Evolutionary conservation across 2,329 filamentous ascomycete genomes (phyloP).

Genomic region (Didymella pinodella): DNA sequence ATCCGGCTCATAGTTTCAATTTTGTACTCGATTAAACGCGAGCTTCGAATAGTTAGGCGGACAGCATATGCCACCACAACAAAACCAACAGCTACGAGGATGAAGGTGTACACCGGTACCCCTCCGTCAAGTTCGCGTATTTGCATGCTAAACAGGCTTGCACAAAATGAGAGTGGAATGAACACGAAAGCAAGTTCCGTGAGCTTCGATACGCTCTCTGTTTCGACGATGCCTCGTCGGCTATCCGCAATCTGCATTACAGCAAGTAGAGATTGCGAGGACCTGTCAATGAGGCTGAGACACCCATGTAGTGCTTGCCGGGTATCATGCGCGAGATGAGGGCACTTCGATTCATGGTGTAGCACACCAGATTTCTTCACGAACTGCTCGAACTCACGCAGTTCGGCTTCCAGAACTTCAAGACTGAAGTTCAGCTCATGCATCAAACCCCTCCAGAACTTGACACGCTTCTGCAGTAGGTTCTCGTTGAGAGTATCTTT

Average conservation of each 20-base stretch:
- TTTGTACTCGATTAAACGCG: background rate
- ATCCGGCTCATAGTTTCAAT: too few species aligned
- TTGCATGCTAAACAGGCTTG: slow-evolving; percentile 42
- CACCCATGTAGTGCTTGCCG: background rate
- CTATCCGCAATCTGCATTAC: slow-evolving; percentile 46
- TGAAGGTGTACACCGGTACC: slow-evolving; percentile 24
- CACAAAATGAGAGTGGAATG: slow-evolving; percentile 42
- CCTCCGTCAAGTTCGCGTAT: slow-evolving; percentile 32
- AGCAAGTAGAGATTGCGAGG: slow-evolving; percentile 45
- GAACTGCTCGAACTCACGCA: background rate
- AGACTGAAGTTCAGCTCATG: slow-evolving; percentile 22
- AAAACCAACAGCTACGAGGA: background rate
- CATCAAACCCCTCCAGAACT: slow-evolving; percentile 26
- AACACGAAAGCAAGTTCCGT: slow-evolving; percentile 48
- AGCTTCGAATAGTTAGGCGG: slow-evolving; percentile 1
- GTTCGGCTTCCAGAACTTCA: slow-evolving; percentile 9
- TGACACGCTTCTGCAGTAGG: slow-evolving; percentile 28
- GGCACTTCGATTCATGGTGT: background rate
- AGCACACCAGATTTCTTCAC: background rate
- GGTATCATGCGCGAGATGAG: background rate
- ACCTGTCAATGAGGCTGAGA: slow-evolving; percentile 28
- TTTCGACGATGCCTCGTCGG: slow-evolving; percentile 40
- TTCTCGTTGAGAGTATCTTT: slow-evolving; percentile 27
- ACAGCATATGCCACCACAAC: background rate
- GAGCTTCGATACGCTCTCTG: slow-evolving; percentile 41